These are phyloP conservation scores for Auxenochlorella pyrenoidosa DNA, from an alignment of 139 green algal genomes.

Conservation along the genomic window DNA sequence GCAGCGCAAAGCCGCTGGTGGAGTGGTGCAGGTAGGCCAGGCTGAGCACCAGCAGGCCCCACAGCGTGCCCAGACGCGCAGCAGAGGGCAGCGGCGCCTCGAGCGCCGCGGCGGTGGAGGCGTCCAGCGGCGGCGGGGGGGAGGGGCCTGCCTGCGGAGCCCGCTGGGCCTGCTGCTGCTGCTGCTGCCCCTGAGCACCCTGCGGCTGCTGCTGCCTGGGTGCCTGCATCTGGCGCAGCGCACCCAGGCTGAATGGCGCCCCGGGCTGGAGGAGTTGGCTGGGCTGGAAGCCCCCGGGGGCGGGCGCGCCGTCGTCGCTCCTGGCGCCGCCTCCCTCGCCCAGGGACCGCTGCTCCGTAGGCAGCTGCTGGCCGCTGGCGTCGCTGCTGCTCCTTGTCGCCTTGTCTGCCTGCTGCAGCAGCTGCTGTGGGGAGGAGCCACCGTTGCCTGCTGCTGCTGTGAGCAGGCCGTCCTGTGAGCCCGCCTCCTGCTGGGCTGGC, in stretches of 20 bases:
- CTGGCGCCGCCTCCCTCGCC: not conserved
- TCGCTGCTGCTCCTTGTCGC: not conserved
- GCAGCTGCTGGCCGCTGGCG: not conserved
- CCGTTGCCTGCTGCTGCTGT: not conserved
- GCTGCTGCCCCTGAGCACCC: conserved; percentile 10
- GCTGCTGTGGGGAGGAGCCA: not conserved
- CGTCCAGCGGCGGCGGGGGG: not conserved
- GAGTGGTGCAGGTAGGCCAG: conserved; percentile 88
- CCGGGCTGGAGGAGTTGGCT: not conserved
- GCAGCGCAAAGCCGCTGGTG: conserved; percentile 79
- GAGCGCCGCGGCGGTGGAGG: not conserved
- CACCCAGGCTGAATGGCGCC: not conserved
- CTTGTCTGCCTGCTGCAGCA: not conserved
- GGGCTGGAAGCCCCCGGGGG: not conserved
- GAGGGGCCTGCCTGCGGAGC: not conserved
- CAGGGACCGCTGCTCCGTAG: not conserved
- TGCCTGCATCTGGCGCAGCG: not conserved
- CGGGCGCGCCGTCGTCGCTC: conserved; percentile 9
- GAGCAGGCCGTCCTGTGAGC: too few species aligned
- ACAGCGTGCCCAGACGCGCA: conserved; percentile 62
- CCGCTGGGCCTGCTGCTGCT: conserved; percentile 15
- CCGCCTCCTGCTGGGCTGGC: too few species aligned
- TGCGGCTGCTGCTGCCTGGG: conserved; percentile 31
- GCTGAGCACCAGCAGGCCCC: conserved; percentile 75
- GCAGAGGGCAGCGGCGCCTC: not conserved